A percentile compares a stretch with the other conserved stretches of the same genome.
Evolutionary conservation across 139 green algal species (phyloP).

Genomic region (Nannochloris sp.): DNA sequence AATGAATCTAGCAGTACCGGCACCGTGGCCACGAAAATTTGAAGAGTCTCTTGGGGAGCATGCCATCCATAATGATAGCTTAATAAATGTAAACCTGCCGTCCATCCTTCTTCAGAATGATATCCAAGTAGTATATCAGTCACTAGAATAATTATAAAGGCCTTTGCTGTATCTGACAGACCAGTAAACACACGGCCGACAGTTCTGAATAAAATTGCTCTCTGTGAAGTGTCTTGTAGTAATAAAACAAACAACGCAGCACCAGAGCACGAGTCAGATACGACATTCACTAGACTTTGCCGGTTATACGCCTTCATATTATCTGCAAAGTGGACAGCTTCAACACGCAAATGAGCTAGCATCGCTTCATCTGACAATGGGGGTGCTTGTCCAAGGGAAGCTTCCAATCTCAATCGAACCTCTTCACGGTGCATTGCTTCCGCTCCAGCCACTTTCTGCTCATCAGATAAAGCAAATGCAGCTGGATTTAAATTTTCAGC

Average conservation of each 20-base stretch:
- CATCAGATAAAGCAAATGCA: conserved; percentile 62
- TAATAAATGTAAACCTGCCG: conserved; percentile 63
- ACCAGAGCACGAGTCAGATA: conserved; percentile 58
- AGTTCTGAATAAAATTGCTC: conserved; percentile 48
- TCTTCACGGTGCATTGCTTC: conserved; percentile 70
- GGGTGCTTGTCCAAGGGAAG: conserved; percentile 63
- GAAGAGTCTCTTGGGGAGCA: conserved; percentile 33
- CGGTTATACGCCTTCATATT: conserved; percentile 50
- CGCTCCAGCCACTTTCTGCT: conserved; percentile 62
- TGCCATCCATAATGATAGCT: conserved; percentile 62
- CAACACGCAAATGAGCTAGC: conserved; percentile 48
- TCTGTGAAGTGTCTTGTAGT: conserved; percentile 14
- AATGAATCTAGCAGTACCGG: conserved; percentile 77
- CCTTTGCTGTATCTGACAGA: conserved; percentile 82
- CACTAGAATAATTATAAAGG: conserved; percentile 79
- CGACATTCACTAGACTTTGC: conserved; percentile 33
- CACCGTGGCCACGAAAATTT: conserved; percentile 67
- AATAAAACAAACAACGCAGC: conserved; percentile 55
- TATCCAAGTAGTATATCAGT: conserved; percentile 69
- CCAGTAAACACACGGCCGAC: conserved; percentile 70
- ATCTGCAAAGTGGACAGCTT: conserved; percentile 12
- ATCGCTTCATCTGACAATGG: conserved; percentile 57
- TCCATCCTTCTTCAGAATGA: conserved; percentile 92
- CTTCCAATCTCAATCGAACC: conserved; percentile 68
- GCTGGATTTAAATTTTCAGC: conserved; percentile 45